Base-by-base conservation (phyloP, 1,139 yeast species). In the Suzukiozyma palmioleophila region DNA sequence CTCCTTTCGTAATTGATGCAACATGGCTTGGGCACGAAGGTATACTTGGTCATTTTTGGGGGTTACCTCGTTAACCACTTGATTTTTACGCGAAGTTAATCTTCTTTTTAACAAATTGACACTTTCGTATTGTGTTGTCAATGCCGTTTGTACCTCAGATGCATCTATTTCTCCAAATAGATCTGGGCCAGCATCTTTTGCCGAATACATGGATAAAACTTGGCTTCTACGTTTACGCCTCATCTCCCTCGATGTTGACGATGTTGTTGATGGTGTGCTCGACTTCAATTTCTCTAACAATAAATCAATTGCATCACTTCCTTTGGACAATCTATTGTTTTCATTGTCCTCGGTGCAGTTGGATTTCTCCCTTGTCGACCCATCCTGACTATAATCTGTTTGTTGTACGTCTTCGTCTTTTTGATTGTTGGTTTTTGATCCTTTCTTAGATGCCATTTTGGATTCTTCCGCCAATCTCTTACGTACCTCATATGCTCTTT, bases 21-120 rank as follows among this genome's bases (percentile, higher is more conserved):
- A 59, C 75, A 71, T 69, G 0, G 64, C 62, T 41, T 68, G 74
- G 1, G 76, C 74, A 39, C 77, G 46, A 30, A 62, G 51, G 59
- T 67, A 54, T 2, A 54, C 52, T 42, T 56, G 57, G 48, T 59
- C 71, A 16, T 55, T 45, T 42, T 48, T 56, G 22, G 45, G 39
- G 25, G 49, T 49, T 12, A 39, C 36, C 9, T 40, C 45, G 7
- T 35, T 45, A 3, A 44, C 48, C 2, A 43, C 38, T 26, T 54
- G 54, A 37, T 48, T 53, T 46, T 55, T 60, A 42, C 76, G 51
- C 5, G 59, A 57, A 3, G 74, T 67, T 56, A 70, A 46, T 44
- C 76, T 53, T 42, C 73, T 50, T 46, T 65, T 66, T 39, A 70
- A 54, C 34, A 55, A 45, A 43, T 57, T 64, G 8, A 71, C 74